Evolutionary conservation across 163 green algal species (phyloP), one percentile per base, ranked within the genome.

Genomic region (Scenedesmus sp.): DNA sequence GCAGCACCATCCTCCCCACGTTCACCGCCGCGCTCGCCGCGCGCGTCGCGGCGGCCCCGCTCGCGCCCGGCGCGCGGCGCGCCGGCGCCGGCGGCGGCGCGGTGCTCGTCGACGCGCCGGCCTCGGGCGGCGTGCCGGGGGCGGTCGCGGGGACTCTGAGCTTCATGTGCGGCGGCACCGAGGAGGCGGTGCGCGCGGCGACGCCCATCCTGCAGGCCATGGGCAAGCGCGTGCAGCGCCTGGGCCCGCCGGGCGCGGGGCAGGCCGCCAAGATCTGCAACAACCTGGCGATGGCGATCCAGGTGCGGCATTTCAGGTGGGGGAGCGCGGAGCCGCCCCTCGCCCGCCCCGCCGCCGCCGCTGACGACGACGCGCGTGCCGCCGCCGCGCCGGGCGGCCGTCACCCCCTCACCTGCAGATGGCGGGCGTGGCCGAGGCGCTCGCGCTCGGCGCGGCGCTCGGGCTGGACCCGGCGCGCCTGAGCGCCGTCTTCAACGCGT

Each of bases 231-330:
- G 45, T 83, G 20, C 44, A 80, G 24, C 81, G 82, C 45, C 45
- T 81, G 18, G 81, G 81, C 15, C 47, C 47, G n/a, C 33, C 67
- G 0, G 81, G 81, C 9, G 13, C 54, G n/a, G 78, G 78, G 53
- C 81, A 86, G 76, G 77, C 70, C 15, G 79, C 78, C 73, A 88
- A 88, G 78, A 65, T 88, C 47, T 83, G 73, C 66, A 88, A 88
- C 83, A 88, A 88, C 67, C 72, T 88, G 11, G 69, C 64, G 17
- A 70, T 78, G 51, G 80, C 51, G 1, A 50, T 72, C 13, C n/a
- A n/a, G n/a, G n/a, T n/a, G n/a, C n/a, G n/a, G n/a, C n/a, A n/a
- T n/a, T n/a, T n/a, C n/a, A n/a, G n/a, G n/a, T n/a, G n/a, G n/a
- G n/a, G n/a, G n/a, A n/a, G n/a, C n/a, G n/a, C n/a, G n/a, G n/a